Base-by-base conservation (phyloP, 2,329 filamentous ascomycete genomes). In the Arthrobotrys megalospora region DNA sequence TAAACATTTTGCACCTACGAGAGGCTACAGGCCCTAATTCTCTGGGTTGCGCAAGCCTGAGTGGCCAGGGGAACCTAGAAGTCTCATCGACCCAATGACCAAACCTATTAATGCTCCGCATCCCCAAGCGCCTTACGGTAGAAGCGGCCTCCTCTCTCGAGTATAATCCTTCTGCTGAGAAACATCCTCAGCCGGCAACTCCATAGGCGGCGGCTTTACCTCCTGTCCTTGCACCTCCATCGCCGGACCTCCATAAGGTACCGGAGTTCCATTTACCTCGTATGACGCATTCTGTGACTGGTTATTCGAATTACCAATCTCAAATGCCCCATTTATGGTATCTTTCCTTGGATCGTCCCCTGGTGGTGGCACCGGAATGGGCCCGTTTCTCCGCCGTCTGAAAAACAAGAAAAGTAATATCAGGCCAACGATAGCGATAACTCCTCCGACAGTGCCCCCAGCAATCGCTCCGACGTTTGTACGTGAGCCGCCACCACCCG, bases 181-280 rank as follows among this genome's bases (percentile, higher is more conserved):
- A 43, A 62, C 7, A 62, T 66, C 43, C 7, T 62, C 70, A 43
- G 62, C 70, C 1, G 70, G 70, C 16, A 75, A 45, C 50, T 75
- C 70, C 21, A 63, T 50, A 2, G 62, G 70, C 8, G 63, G 62
- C 41, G 62, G 62, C 19, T 75, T 75, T 2, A 45, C 34, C 10
- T 67, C 70, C 47, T 41, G 38, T 10, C 8, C 38, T 6, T 16
- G 62, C 1, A 38, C 52, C 36, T 67, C 70, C n/a, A 52, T 62
- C 10, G 45, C 43, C 5, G 24, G 50, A 8, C 16, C n/a, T 14
- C 43, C 24, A 16, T 65, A 21, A 10, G 43, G 19, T 14, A 24
- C 7, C n/a, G 58, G 32, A 2, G 3, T 34, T 34, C 52, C n/a
- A 38, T 19, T 28, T 1, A 10, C 16, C 11, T 19, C 32, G 10